Evolutionary conservation across 2,329 filamentous ascomycete genomes (phyloP), one percentile per base, ranked within the genome.

Genomic region (Trichophyton verrucosum): DNA sequence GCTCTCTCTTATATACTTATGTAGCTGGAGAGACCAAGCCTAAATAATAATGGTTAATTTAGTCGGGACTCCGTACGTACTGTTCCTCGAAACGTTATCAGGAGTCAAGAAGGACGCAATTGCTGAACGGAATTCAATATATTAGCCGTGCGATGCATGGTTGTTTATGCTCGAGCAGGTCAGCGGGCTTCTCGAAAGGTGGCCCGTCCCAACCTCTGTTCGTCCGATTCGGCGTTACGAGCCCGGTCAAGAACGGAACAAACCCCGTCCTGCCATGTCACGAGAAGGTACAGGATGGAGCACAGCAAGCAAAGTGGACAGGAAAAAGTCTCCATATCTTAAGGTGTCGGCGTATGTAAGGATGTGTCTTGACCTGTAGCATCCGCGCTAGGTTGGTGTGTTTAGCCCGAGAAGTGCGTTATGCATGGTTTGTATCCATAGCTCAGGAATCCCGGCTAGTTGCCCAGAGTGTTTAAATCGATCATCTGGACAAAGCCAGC

Each of bases 281-380:
- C 22, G 30, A 55, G 51, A 55, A 55, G 24, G 51, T 55, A 55
- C 51, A 27, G 51, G 7, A 55, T 55, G 51, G 51, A 55, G 51
- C 13, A n/a, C 40, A 44, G n/a, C 15, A 44, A 44, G 40, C 38
- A 44, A 44, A 44, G n/a, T n/a, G 40, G 27, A 55, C 33, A 13
- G 33, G 8, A 36, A 20, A n/a, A 36, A 36, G 51, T n/a, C 27
- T 5, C 51, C 51, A 55, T 55, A 13, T 36, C 51, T 55, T 33
- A n/a, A 36, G 51, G 24, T 55, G 27, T 55, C 51, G 11, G 51
- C 27, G 51, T 38, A 27, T n/a, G 27, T 55, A 9, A n/a, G 24
- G 8, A 38, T 38, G 33, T 38, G 33, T 38, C 33, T 44, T 44
- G n/a, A 44, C 40, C n/a, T 44, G 40, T 17, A 44, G 40, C 40